Base-by-base conservation (phyloP, 139 green algal genomes). In the Chlamydomonas sp. region DNA sequence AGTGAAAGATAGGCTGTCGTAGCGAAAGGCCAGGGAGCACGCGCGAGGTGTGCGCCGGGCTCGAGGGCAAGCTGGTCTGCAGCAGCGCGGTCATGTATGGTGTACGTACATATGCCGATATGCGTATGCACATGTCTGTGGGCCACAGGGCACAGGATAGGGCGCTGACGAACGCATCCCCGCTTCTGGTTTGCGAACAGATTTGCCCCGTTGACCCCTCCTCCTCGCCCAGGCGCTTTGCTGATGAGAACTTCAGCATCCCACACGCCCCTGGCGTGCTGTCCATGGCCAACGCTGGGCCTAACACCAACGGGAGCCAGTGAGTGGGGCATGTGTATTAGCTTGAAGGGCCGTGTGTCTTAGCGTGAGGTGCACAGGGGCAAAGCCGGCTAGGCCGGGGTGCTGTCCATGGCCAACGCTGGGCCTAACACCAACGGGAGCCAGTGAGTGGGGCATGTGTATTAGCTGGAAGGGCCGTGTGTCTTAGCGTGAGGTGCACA, bases 391-490 rank as follows among this genome's bases (percentile, higher is more conserved):
- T 12, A 7, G 69, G 5, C 5, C 5, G 69, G 69, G 69, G 80
- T 96, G 71, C 91, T 98, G 31, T 95, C 89, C 82, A 98, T 98
- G 96, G 96, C 96, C 63, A 98, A 98, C 90, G 95, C 96, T 3
- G 87, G 95, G 5, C 89, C 92, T 7, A 91, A 96, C 91, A 94
- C 91, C 77, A 94, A 94, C 63, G 90, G 90, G 67, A 92, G 85
- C 67, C 94, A 97, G 90, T 85, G 49, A 85, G 80, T 77, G 8
- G n/a, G 12, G 72, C 14, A 16, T 57, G 60, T 2, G 60, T 14
- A 57, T 8, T 14, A 8, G 14, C 15, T 76, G 16, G 15, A 76
- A n/a, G 15, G 12, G 71, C 31, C 31, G 31, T 49, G 31, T 49
- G 31, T 49, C 31, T 49, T 49, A 49, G 31, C 31, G 31, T 49